Evolutionary conservation across 1,139 yeast species (phyloP), one percentile per base, ranked within the genome.

Genomic region (Candida labiduridarum): DNA sequence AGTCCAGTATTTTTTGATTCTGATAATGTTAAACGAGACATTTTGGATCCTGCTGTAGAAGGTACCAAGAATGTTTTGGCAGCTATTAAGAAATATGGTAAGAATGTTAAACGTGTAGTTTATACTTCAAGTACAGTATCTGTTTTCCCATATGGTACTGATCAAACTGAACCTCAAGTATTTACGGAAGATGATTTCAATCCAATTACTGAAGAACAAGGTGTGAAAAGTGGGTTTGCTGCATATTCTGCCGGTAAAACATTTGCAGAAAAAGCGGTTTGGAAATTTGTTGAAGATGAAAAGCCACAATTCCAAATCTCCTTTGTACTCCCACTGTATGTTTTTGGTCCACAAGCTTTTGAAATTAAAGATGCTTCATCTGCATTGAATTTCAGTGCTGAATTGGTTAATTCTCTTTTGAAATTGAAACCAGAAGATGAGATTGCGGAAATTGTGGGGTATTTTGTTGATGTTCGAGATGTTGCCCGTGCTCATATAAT

Each of bases 401-500:
- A 71, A 50, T 36, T 69, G 10, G 58, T 76, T 44, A 65, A 66
- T 45, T 44, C 50, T 8, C 41, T 71, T 10, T 54, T 64, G 16
- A 59, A 55, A 22, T 55, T 61, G 55, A 52, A 49, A 10, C 55
- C 59, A 1, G 51, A 52, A 10, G 61, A 53, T 45, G 52, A 33
- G 51, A 43, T 59, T 49, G 60, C 61, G 7, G 43, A 18, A 4
- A 9, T n/a, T 15, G 36, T 25, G 4, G 68, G 67, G 12, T 53
- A 51, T 2, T 68, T 59, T 60, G 68, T 76, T 41, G 84, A 82
- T 57, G 85, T 82, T 1, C 68, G 85, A 49, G 84, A 82, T 57
- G 77, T 79, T 6, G 83, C 85, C 4, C 62, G 59, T 52, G 82
- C 82, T n/a, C 86, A 81, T 59, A 61, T 80, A 11, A 56, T 61